Conservation (phyloP, 176 grass and related monocot genomes). For the Carex myosuroides region DNA sequence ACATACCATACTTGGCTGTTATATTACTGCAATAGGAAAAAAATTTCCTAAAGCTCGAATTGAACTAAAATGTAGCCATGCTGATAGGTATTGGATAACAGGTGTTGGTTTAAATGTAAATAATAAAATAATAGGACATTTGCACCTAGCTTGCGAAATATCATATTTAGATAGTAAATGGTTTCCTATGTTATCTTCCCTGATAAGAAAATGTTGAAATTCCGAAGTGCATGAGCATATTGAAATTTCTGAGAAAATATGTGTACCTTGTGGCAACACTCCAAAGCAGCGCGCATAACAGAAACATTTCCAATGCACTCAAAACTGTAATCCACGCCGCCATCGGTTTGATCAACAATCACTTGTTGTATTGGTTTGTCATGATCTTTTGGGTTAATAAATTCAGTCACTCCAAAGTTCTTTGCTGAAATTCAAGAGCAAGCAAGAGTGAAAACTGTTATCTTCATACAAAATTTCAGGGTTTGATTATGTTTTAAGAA, state of each 20-base stretch:
- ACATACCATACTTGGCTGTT: neutral
- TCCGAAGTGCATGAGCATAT: neutral
- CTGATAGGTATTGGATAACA: neutral
- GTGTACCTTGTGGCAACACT: conserved; percentile 97
- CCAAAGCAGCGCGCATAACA: conserved; percentile 85
- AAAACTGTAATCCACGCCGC: conserved; percentile 96
- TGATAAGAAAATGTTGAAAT: neutral
- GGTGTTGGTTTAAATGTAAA: too few relatives aligned
- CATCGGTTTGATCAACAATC: conserved; percentile 79
- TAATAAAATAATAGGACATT: neutral
- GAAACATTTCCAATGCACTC: conserved; percentile 98
- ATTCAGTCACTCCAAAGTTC: conserved; percentile 95
- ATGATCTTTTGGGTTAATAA: conserved; percentile 95
- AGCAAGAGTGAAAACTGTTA: neutral
- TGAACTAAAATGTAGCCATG: neutral
- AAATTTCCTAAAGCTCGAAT: neutral
- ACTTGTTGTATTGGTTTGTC: conserved; percentile 96
- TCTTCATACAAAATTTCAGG: neutral
- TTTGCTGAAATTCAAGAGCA: conserved; percentile 53
- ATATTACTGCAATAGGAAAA: neutral
- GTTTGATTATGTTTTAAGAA: neutral
- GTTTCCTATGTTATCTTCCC: neutral
- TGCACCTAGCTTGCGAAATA: neutral
- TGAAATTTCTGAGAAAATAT: neutral
- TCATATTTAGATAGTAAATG: neutral